Evolutionary conservation across 2,329 filamentous ascomycete genomes (phyloP).

Genomic region (Didymella sp.): DNA sequence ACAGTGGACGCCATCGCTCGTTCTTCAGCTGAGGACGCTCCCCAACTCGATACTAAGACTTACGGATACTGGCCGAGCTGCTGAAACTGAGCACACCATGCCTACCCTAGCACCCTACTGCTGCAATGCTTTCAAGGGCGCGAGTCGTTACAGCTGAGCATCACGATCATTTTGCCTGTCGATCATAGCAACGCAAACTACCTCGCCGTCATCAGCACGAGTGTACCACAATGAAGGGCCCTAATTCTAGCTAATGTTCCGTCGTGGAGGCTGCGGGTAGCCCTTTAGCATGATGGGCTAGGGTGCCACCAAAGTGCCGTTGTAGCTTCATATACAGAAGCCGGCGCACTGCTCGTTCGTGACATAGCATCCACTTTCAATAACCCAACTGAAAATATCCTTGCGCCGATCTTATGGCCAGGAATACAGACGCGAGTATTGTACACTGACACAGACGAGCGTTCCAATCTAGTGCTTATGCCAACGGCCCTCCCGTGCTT

Average conservation of each 20-base stretch:
- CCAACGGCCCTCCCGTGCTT: slow-evolving; percentile 41
- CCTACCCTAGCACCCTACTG: slow-evolving; percentile 41
- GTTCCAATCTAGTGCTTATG: slow-evolving; percentile 45
- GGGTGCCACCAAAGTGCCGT: slow-evolving; percentile 8
- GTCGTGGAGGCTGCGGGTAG: slow-evolving; percentile 10
- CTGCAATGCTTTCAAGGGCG: slow-evolving; percentile 44
- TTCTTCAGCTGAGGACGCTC: slow-evolving; percentile 43
- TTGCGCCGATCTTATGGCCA: slow-evolving; percentile 38
- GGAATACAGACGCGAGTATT: slow-evolving; percentile 28
- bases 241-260: slow-evolving; percentile 5
- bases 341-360: slow-evolving; percentile 21
- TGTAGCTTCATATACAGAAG: slow-evolving; percentile 20
- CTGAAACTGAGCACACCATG: slow-evolving; percentile 36
- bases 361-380: slow-evolving; percentile 27
- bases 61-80: slow-evolving; percentile 31
- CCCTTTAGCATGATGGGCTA: slow-evolving; percentile 6
- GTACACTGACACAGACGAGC: slow-evolving; percentile 40
- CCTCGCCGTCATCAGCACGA: slow-evolving; percentile 19
- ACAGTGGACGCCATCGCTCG: slow-evolving; percentile 42
- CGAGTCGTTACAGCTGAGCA: slow-evolving; percentile 45
- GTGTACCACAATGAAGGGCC: slow-evolving; percentile 11
- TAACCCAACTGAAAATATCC: slow-evolving; percentile 40
- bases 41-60: slow-evolving; percentile 29
- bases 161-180: slow-evolving; percentile 34
- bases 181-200: slow-evolving; percentile 32